Evolutionary conservation across 805 yeast species (phyloP).

Genomic region (Metschnikowia chrysomelidarum): DNA sequence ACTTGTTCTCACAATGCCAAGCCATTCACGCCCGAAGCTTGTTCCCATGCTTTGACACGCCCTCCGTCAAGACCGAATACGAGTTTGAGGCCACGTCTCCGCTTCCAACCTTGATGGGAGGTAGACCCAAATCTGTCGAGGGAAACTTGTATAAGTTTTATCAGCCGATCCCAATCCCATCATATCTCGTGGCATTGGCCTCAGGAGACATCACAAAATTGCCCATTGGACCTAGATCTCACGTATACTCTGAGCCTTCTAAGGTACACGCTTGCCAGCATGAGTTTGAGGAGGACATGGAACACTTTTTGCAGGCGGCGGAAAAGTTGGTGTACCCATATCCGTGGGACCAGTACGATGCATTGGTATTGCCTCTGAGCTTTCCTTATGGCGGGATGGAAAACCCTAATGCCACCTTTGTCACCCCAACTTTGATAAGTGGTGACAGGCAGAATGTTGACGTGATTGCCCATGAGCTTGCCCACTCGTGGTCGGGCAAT

Average conservation of each 20-base stretch:
- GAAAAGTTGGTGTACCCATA: conserved; percentile 74
- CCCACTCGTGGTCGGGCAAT: conserved; percentile 93
- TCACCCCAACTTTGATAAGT: conserved; percentile 82
- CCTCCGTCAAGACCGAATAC: conserved; percentile 71
- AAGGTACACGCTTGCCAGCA: conserved; percentile 65
- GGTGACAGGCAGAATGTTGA: conserved; percentile 85
- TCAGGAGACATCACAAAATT: conserved; percentile 72
- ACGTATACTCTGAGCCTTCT: conserved; percentile 75
- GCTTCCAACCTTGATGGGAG: conserved; percentile 72
- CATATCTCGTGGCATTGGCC: conserved; percentile 80
- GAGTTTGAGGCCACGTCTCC: conserved; percentile 58
- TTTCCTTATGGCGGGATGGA: conserved; percentile 95
- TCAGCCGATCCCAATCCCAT: conserved; percentile 83
- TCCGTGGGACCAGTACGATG: conserved; percentile 83
- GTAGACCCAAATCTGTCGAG: conserved; percentile 37
- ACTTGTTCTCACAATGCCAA: conserved; percentile 85
- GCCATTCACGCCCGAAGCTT: conserved; percentile 87
- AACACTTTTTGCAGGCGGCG: conserved; percentile 73
- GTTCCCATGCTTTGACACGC: conserved; percentile 91
- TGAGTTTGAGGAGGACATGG: conserved; percentile 81
- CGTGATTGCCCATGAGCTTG: conserved; percentile 89
- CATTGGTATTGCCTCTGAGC: conserved; percentile 72
- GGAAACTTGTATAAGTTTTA: conserved; percentile 46
- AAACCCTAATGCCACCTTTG: conserved; percentile 86
- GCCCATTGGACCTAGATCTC: conserved; percentile 81